Percentiles rank a stretch among this genome's conserved stretches.
Conservation (phyloP, 2,329 filamentous ascomycete species). For the Huntiella savannae region DNA sequence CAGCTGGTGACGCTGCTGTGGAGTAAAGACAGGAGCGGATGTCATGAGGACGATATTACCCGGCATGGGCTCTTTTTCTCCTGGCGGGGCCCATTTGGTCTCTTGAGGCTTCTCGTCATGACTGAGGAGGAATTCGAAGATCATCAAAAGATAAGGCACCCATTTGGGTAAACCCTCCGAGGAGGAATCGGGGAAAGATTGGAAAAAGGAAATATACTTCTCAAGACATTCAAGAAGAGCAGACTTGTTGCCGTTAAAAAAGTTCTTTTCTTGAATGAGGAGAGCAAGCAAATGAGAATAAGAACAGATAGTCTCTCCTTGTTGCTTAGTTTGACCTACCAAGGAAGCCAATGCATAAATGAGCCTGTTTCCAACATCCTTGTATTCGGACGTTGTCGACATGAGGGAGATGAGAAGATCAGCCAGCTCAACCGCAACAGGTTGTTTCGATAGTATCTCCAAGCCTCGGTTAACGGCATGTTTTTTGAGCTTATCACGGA, state of each 20-base stretch:
- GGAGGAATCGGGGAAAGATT: conserved; percentile 44
- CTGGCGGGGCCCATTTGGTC: conserved; percentile 46
- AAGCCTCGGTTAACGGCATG: conserved; percentile 77
- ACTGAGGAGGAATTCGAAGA: conserved; percentile 76
- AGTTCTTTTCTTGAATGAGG: conserved; percentile 62
- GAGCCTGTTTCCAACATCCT: conserved; percentile 53
- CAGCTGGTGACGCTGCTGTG: conserved; percentile 42
- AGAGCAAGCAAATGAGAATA: conserved; percentile 84
- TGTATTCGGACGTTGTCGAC: conserved; percentile 30
- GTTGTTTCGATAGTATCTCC: conserved; percentile 74
- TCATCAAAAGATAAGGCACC: conserved; percentile 76
- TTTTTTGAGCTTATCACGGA: conserved; percentile 51
- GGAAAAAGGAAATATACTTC: conserved; percentile 62
- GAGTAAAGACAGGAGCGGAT: conserved; percentile 19
- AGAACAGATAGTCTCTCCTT: conserved; percentile 49
- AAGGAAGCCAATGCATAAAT: conserved; percentile 66
- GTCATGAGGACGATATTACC: conserved; percentile 18
- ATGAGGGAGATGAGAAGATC: conserved; percentile 66
- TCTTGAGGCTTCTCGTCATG: conserved; percentile 69
- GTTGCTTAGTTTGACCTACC: conserved; percentile 39
- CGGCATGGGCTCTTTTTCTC: conserved; percentile 26
- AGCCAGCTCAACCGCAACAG: conserved; percentile 75
- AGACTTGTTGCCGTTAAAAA: conserved; percentile 59
- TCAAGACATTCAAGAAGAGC: conserved; percentile 59
- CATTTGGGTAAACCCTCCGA: conserved; percentile 71